Evolutionary conservation across 2,329 filamentous ascomycete species (phyloP).

Genomic region (Aspergillus terreus): DNA sequence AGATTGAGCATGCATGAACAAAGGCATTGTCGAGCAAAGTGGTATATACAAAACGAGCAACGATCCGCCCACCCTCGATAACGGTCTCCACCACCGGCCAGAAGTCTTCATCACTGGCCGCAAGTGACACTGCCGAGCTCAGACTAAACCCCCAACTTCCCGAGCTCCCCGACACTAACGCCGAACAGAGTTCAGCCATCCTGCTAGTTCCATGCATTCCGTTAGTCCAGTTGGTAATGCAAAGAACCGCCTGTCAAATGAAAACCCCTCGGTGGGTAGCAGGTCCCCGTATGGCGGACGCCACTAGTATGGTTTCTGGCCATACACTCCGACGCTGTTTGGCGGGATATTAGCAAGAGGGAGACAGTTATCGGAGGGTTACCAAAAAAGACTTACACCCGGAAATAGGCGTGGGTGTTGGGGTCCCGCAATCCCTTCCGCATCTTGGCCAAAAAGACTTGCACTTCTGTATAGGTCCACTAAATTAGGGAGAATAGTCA

Average conservation of each 20-base stretch:
- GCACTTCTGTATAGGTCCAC: slow-evolving; percentile 21
- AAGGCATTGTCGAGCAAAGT: not conserved
- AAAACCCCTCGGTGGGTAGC: not conserved
- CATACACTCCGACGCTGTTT: slow-evolving; percentile 14
- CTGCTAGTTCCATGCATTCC: not conserved
- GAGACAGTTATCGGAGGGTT: not conserved
- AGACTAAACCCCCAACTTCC: not conserved
- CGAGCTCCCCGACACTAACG: slow-evolving; percentile 6
- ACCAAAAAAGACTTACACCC: slow-evolving; percentile 14
- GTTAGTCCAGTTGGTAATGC: not conserved
- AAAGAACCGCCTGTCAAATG: not conserved
- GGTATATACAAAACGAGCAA: not conserved
- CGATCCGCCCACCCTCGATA: not conserved
- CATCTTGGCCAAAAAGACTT: slow-evolving; percentile 21
- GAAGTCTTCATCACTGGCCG: not conserved
- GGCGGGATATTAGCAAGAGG: no score
- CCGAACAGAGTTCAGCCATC: not conserved
- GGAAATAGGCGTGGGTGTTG: slow-evolving; percentile 18
- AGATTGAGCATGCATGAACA: not conserved
- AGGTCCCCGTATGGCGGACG: not conserved
- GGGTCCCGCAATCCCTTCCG: slow-evolving; percentile 19
- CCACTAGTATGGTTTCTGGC: slow-evolving; percentile 12
- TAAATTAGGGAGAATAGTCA: slow-evolving; percentile 1
- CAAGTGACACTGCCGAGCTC: not conserved
- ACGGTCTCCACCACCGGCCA: not conserved